phyloP scores from a whole-genome alignment of 1,139 yeast species.

The Maudiozyma humilis region DNA sequence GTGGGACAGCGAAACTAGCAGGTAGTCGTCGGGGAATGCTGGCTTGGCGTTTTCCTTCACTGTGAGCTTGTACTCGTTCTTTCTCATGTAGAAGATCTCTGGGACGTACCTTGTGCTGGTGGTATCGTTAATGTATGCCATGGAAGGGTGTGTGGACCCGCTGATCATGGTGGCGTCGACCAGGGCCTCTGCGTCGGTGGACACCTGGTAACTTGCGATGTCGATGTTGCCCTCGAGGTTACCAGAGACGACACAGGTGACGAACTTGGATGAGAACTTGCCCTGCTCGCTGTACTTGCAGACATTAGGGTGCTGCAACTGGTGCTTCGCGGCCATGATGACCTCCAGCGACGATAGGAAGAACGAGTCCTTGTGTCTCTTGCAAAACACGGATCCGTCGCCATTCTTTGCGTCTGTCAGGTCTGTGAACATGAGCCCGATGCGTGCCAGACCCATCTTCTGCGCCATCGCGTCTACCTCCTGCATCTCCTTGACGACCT shows the following conservation, averaged over 20 bases:
- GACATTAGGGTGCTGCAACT: constrained; percentile 54
- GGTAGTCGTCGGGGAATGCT: constrained; percentile 89
- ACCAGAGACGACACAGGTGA: constrained; percentile 88
- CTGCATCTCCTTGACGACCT: constrained; percentile 50
- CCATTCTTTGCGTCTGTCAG: constrained; percentile 78
- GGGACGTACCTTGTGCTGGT: constrained; percentile 78
- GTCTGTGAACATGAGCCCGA: constrained; percentile 88
- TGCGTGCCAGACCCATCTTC: constrained; percentile 55
- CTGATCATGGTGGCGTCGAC: constrained; percentile 77
- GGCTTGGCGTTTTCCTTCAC: constrained; percentile 90
- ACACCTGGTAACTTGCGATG: constrained; percentile 83
- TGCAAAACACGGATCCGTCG: constrained; percentile 83
- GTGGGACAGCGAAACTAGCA: constrained; percentile 81
- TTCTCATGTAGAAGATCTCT: constrained; percentile 76
- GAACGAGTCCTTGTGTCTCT: constrained; percentile 86
- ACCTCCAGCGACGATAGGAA: constrained; percentile 82
- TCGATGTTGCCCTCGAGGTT: constrained; percentile 82
- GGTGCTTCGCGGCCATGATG: constrained; percentile 76
- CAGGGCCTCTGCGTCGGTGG: constrained; percentile 79
- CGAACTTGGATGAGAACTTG: constrained; percentile 74
- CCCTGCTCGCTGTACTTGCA: constrained; percentile 63
- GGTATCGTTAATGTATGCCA: constrained; percentile 71
- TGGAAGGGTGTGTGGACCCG: constrained; percentile 87
- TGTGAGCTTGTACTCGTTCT: constrained; percentile 81
- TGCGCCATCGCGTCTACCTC: constrained; percentile 49